Percentiles rank a stretch among this genome's conserved stretches.
These are phyloP conservation scores for Haplosporangium gracile DNA, from an alignment of 192 early-diverging fungal genomes.

Conservation along the genomic window DNA sequence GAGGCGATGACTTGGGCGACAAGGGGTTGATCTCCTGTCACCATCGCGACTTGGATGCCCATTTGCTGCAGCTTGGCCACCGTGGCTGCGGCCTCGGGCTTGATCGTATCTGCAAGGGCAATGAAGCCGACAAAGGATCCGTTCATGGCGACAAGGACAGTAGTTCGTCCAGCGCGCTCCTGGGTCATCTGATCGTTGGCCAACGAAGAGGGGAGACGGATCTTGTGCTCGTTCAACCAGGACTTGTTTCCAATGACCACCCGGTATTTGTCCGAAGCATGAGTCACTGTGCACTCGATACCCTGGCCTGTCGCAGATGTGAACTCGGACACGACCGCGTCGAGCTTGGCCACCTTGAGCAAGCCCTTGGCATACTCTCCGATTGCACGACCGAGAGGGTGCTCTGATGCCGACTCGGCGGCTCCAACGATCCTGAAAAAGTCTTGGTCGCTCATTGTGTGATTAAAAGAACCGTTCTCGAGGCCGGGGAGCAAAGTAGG, in stretches of 20 bases:
- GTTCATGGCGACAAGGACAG: constrained; percentile 81
- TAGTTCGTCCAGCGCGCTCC: constrained; percentile 80
- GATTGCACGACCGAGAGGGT: constrained; percentile 90
- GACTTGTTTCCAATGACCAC: constrained; percentile 83
- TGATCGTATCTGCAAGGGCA: constrained; percentile 88
- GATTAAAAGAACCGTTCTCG: background rate
- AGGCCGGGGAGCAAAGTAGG: constrained; percentile 12
- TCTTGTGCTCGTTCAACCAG: constrained; percentile 68
- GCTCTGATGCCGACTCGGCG: constrained; percentile 89
- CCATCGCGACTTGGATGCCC: constrained; percentile 88
- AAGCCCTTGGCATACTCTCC: constrained; percentile 67
- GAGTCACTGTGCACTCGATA: constrained; percentile 69
- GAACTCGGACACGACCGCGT: constrained; percentile 70
- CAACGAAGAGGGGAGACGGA: constrained; percentile 58
- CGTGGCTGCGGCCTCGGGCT: constrained; percentile 80
- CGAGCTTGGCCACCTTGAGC: constrained; percentile 50
- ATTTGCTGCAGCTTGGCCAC: constrained; percentile 79
- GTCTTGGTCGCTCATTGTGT: constrained; percentile 56
- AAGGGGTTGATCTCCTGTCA: constrained; percentile 92
- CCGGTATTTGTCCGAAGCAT: constrained; percentile 19
- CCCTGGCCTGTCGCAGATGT: constrained; percentile 79
- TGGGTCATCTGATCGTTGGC: constrained; percentile 60
- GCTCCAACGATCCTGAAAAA: constrained; percentile 79
- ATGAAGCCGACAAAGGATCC: constrained; percentile 72
- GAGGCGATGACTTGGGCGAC: constrained; percentile 87